Percentiles rank a stretch among this genome's conserved stretches.
Conservation (phyloP, 2,329 filamentous ascomycete species). For the Stagonosporopsis tanaceti region DNA sequence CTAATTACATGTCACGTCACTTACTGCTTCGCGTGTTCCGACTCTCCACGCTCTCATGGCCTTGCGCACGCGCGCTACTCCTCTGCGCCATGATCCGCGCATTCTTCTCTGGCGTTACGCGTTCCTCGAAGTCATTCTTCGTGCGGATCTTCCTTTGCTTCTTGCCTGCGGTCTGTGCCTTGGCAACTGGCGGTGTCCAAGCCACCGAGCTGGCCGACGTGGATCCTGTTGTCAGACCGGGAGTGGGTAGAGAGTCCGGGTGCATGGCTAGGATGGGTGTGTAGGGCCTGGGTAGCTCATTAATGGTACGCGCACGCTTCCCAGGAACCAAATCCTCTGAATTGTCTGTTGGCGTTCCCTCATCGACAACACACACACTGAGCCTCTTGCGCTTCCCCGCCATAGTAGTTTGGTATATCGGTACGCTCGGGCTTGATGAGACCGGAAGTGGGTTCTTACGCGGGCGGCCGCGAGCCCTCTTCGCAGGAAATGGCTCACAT, state of each 20-base stretch:
- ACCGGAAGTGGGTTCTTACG: neutral
- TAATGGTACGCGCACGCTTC: neutral
- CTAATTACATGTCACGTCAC: neutral
- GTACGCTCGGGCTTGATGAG: neutral
- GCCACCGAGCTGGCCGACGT: neutral
- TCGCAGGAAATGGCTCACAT: neutral
- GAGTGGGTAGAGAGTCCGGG: neutral
- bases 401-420: neutral
- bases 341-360: neutral
- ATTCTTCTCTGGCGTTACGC: constrained; percentile 4
- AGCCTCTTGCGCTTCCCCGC: constrained; percentile 6
- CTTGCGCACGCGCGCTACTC: neutral
- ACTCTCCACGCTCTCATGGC: neutral
- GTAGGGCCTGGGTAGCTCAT: neutral
- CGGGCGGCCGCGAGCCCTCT: neutral
- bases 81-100: neutral
- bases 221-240: neutral
- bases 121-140: constrained; percentile 8
- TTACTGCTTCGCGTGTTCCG: constrained; percentile 4
- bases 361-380: neutral
- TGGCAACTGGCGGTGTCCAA: constrained; percentile 1
- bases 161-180: constrained; percentile 4
- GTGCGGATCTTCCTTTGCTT: constrained; percentile 2
- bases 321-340: neutral
- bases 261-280: neutral